A percentile compares a stretch with the other conserved stretches of the same genome.
Conservation (phyloP, 2,329 filamentous ascomycete species). For the Apiospora saccharicola region DNA sequence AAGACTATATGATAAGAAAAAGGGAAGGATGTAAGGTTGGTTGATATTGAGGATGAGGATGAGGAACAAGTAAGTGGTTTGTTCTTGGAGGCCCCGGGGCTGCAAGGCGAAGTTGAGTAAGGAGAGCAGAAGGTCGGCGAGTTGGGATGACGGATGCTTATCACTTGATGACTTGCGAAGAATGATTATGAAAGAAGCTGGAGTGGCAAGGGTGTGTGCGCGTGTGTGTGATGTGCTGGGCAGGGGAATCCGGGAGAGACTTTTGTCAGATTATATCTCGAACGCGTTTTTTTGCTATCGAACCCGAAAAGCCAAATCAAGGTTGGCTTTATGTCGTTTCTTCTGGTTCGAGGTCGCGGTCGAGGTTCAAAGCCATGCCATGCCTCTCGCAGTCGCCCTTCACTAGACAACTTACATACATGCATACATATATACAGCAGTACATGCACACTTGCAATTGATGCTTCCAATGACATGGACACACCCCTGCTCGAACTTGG, state of each 20-base stretch:
- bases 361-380: not conserved
- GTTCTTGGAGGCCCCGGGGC: not conserved
- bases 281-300: not conserved
- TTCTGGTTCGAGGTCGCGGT: conserved; percentile 13
- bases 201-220: not conserved
- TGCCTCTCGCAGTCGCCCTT: not conserved
- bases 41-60: not conserved
- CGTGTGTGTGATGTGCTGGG: not conserved
- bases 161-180: conserved; percentile 19
- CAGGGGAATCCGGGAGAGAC: conserved; percentile 8
- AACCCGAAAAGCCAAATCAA: conserved; percentile 2
- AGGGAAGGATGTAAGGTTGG: conserved; percentile 1
- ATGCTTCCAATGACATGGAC: conserved; percentile 3
- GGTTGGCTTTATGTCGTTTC: conserved; percentile 14
- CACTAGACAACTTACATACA: not conserved
- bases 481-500: not conserved
- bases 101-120: not conserved
- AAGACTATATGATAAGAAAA: not conserved
- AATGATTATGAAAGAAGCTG: conserved; percentile 11
- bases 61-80: not conserved
- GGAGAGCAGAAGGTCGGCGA: not conserved
- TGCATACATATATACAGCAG: not conserved
- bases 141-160: conserved; percentile 20
- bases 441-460: not conserved
- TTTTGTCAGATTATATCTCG: conserved; percentile 13